Base-by-base conservation (phyloP, 2,329 filamentous ascomycete species). In the Fusarium redolens region DNA sequence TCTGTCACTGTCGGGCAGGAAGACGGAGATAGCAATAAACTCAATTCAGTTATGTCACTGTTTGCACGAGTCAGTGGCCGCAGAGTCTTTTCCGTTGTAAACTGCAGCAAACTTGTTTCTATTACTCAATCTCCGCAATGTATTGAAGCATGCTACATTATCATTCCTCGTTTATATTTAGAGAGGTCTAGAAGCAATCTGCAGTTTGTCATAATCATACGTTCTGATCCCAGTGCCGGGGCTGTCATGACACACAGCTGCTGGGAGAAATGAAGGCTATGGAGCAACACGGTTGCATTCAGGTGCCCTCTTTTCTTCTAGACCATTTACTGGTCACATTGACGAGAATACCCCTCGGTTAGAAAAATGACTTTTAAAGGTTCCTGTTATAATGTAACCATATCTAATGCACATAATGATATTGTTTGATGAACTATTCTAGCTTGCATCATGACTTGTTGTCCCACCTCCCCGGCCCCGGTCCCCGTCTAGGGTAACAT, bases 231-330 rank as follows among this genome's bases (percentile, higher is more conserved):
- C 2, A 17, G 6, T 17, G 5, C 6, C 4, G 7, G 15, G 12
- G 12, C 13, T 9, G 18, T 10, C 18, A 14, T 30, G 30, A 9
- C 2, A 11, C 31, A 18, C 17, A 5, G 35, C 2, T 17, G 9
- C 13, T 28, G 20, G 7, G 18, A 12, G 15, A 4, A 5, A 17
- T 13, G 5, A 7, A 52, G 8, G 22, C 33, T 37, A 13, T 18
- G 33, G 33, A 5, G 22, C 18, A 38, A 11, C 3, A 28, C 18
- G 0, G 13, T 17, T 17, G 2, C 22, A 28, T n/a, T 0, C 3
- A 38, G 18, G 1, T 7, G 25, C 50, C 50, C 1, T 28, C 22
- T 1, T 9, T 17, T 1, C 0, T 28, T 40, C 50, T 40, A 3
- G 4, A 10, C 12, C 10, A 2, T 7, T 13, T 3, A 30, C 33